Conservation (phyloP, 345 rosid species). For the Eucalyptus virginea region DNA sequence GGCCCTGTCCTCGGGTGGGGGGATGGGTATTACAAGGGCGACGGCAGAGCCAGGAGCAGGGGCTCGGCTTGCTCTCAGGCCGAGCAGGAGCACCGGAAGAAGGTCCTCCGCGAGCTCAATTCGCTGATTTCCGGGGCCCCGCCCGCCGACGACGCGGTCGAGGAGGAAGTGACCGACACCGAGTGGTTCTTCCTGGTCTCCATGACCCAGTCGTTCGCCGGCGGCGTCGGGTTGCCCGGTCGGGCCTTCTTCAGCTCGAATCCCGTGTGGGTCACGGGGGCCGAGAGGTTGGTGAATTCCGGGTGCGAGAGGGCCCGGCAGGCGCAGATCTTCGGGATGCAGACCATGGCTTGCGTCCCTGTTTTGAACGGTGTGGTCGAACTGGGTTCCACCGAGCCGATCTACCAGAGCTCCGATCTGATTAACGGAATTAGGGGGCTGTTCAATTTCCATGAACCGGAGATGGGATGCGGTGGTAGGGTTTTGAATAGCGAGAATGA, state of each 20-base stretch:
- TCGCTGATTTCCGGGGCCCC: constrained; percentile 55
- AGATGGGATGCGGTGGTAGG: constrained; percentile 27
- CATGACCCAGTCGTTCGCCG: constrained; percentile 70
- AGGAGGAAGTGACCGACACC: constrained; percentile 80
- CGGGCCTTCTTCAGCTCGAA: constrained; percentile 41
- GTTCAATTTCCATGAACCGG: constrained; percentile 35
- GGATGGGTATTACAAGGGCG: constrained; percentile 85
- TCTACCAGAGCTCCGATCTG: constrained; percentile 60
- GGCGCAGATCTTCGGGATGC: constrained; percentile 57
- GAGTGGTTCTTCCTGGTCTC: constrained; percentile 91
- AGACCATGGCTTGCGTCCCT: constrained; percentile 70
- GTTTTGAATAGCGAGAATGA: constrained; percentile 17
- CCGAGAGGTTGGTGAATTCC: constrained; percentile 38
- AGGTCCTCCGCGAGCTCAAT: constrained; percentile 62
- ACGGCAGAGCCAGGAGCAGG: constrained; percentile 37
- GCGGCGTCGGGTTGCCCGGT: constrained; percentile 59
- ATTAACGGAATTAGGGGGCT: constrained; percentile 44
- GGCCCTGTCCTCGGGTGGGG: constrained; percentile 60
- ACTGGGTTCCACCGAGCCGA: constrained; percentile 66
- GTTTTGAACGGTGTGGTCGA: constrained; percentile 67
- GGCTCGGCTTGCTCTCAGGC: constrained; percentile 8
- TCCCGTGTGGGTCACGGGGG: constrained; percentile 59
- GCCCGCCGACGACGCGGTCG: constrained; percentile 39
- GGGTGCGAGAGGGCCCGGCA: constrained; percentile 60
- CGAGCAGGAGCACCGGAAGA: constrained; percentile 77